Evolutionary conservation across 768 basidiomycete species (phyloP), one percentile per base, ranked within the genome.

Genomic region (Lactarius deliciosus): DNA sequence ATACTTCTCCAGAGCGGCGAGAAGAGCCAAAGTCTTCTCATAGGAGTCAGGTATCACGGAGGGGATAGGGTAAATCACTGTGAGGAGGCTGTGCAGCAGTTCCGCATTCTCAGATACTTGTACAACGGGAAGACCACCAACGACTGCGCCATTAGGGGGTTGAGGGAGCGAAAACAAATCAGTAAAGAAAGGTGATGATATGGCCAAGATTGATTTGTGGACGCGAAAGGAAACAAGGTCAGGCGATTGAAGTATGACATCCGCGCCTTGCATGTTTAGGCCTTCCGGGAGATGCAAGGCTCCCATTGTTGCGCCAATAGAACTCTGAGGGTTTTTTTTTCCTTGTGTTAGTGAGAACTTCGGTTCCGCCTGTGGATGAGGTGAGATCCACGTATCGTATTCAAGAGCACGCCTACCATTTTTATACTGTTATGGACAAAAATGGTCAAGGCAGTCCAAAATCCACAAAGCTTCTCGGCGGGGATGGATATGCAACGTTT

Each of bases 1-100:
- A 64, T 72, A 75, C 56, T 75, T 75, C 18, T 45, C 2, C 5
- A 67, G 69, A 1, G 72, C 72, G 4, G 63, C 60, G 20, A 72
- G 61, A n/a, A 70, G 63, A 40, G 5, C 25, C 16, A 55, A 9
- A 8, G 63, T 34, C 20, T n/a, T 30, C 4, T 65, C 53, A 16
- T 47, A 40, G 5, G 64, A 53, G 5, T 30, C 36, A 18, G 36
- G 32, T 1, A 25, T 15, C 2, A 20, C 8, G 57, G 22, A 28
- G 8, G 58, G 36, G 28, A 53, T 20, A 7, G 58, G 64, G 13
- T 36, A 58, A 7, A 55, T 6, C 9, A 55, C 4, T 18, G 58
- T 60, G 34, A 65, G 34, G 22, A 64, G 56, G 22, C 28, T n/a
- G 10, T 18, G 25, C 13, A 60, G n/a, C 4, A 50, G 32, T 38